These are phyloP conservation scores for Trametes sanguinea DNA, from an alignment of 768 basidiomycete species.

Conservation along the genomic window DNA sequence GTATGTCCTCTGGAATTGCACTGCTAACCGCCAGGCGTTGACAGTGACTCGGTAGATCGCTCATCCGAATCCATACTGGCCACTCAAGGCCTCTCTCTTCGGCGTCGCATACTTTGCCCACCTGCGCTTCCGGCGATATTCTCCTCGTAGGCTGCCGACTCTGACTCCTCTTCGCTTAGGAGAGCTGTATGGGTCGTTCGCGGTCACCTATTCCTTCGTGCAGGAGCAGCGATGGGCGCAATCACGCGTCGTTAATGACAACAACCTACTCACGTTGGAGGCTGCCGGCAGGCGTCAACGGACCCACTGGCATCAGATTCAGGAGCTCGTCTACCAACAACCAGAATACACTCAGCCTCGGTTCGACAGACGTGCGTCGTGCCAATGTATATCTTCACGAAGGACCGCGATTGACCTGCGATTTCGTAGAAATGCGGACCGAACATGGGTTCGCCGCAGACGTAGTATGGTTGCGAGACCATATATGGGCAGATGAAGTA, in stretches of 20 bases:
- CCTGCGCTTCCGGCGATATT: not conserved
- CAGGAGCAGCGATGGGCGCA: not conserved
- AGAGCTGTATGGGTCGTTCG: not conserved
- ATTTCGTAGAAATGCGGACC: too few relatives aligned
- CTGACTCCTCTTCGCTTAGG: not conserved
- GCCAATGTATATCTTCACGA: too few relatives aligned
- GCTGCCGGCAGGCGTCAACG: not conserved
- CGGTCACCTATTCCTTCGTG: not conserved
- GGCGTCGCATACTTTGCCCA: not conserved
- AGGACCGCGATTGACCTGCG: too few relatives aligned
- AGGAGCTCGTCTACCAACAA: not conserved
- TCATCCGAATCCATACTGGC: too few relatives aligned
- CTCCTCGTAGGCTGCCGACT: not conserved
- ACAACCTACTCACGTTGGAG: not conserved
- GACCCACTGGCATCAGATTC: not conserved
- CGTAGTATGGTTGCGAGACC: not conserved
- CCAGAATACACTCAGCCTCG: too few relatives aligned
- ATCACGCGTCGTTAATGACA: not conserved
- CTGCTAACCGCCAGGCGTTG: too few relatives aligned
- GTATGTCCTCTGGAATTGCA: too few relatives aligned
- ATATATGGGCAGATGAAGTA: not conserved
- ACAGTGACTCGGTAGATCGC: too few relatives aligned
- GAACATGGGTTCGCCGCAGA: too few relatives aligned
- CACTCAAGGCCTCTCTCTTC: not conserved
- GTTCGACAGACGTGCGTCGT: too few relatives aligned